phyloP scores from a whole-genome alignment of 78 protist species.

The Bodo saltans region DNA sequence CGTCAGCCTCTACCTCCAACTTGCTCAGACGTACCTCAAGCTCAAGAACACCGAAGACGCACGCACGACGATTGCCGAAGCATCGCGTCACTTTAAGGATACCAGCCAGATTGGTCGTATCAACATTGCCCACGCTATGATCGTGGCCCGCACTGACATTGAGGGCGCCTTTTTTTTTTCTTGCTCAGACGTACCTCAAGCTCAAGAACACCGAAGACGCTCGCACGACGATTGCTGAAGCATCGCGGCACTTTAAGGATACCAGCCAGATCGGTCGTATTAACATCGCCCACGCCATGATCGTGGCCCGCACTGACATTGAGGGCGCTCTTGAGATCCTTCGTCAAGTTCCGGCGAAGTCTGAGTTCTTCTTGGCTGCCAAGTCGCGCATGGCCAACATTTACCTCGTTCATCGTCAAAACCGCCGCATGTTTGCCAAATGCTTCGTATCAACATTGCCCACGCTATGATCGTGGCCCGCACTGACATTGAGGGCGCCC shows the following conservation, averaged over 20 bases:
- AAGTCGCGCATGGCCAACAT: conserved; percentile 44
- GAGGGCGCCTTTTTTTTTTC: conserved; percentile 46
- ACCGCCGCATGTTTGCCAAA: conserved; percentile 30
- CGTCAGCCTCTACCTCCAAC: conserved; percentile 25
- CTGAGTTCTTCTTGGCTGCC: conserved; percentile 45
- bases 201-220: conserved; percentile 27
- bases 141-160: conserved; percentile 24
- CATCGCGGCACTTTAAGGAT: conserved; percentile 17
- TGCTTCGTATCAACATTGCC: conserved; percentile 62
- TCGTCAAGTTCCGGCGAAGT: background rate
- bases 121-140: conserved; percentile 35
- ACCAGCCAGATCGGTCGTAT: conserved; percentile 35
- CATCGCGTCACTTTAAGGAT: conserved; percentile 16
- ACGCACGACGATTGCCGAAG: conserved; percentile 5
- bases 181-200: conserved; percentile 6
- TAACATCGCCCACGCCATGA: conserved; percentile 37
- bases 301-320: conserved; percentile 24
- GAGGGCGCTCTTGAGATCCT: conserved; percentile 42
- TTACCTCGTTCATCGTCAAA: conserved; percentile 42
- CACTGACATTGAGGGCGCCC: conserved; percentile 43
- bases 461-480: conserved; percentile 8
- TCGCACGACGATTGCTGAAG: conserved; percentile 4
- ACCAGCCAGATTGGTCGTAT: conserved; percentile 34
- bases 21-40: conserved; percentile 6
- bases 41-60: conserved; percentile 27